phyloP scores from a whole-genome alignment of 805 yeast genomes.

The Helenozyma rhizophorensis region DNA sequence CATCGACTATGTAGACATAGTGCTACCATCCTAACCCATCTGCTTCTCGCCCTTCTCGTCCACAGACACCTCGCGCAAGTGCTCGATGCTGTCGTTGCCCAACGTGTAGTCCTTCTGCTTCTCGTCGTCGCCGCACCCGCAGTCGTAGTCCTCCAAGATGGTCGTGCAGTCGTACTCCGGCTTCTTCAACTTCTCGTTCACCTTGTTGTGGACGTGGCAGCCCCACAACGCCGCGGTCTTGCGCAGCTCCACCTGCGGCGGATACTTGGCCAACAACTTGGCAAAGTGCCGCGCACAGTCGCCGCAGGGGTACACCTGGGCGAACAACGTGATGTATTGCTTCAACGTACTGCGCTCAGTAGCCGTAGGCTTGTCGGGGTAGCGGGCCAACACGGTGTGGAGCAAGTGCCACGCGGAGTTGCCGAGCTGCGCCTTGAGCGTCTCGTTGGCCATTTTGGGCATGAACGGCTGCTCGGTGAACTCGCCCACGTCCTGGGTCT shows the following conservation, averaged over 20 bases:
- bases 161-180: conserved; percentile 77
- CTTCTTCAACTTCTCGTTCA: conserved; percentile 19
- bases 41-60: conserved; percentile 46
- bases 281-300: conserved; percentile 94
- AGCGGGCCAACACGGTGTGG: conserved; percentile 89
- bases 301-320: conserved; percentile 94
- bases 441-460: conserved; percentile 92
- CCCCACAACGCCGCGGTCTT: conserved; percentile 94
- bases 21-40: too few relatives aligned
- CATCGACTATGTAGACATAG: too few relatives aligned
- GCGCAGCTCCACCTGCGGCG: conserved; percentile 79
- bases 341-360: conserved; percentile 60
- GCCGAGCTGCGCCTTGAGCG: conserved; percentile 79
- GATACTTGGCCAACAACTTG: conserved; percentile 59
- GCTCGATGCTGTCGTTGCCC: conserved; percentile 29
- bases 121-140: conserved; percentile 88
- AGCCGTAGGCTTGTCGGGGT: conserved; percentile 74
- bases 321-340: conserved; percentile 67
- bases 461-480: conserved; percentile 57
- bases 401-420: conserved; percentile 86
- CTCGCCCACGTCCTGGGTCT: conserved; percentile 3
- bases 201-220: conserved; percentile 49
- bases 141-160: conserved; percentile 86
- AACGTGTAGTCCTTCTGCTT: conserved; percentile 43
- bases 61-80: conserved; percentile 42